Conservation (phyloP, 2,329 filamentous ascomycete species). For the Trichocomaceae sp. region DNA sequence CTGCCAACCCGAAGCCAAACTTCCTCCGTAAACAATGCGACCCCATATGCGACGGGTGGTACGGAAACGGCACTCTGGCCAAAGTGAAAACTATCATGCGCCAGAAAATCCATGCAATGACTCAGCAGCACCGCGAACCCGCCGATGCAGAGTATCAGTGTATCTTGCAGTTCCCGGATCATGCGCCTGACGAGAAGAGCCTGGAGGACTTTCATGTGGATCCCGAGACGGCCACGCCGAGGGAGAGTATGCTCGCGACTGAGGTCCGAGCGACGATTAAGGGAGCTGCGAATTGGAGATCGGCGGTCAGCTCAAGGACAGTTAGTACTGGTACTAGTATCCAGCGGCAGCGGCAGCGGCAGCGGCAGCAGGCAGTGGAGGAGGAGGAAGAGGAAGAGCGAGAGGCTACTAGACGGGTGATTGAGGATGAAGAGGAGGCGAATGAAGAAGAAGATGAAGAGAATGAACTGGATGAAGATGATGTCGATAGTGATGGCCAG, state of each 20-base stretch:
- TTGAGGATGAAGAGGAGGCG: slow-evolving; percentile 18
- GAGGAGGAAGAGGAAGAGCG: slow-evolving; percentile 16
- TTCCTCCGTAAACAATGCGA: slow-evolving; percentile 56
- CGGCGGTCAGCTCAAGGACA: slow-evolving; percentile 21
- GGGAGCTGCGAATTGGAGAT: slow-evolving; percentile 25
- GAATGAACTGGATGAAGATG: slow-evolving; percentile 11
- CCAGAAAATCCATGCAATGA: slow-evolving; percentile 67
- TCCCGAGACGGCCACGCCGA: slow-evolving; percentile 16
- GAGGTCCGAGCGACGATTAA: slow-evolving; percentile 32
- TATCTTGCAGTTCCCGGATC: slow-evolving; percentile 35
- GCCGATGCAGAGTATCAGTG: slow-evolving; percentile 31
- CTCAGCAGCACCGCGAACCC: slow-evolving; percentile 30
- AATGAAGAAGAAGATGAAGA: slow-evolving; percentile 2
- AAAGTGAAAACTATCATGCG: slow-evolving; percentile 86
- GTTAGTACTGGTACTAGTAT: slow-evolving; percentile 18
- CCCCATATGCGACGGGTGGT: slow-evolving; percentile 69
- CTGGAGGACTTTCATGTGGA: slow-evolving; percentile 23
- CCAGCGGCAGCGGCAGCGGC: slow-evolving; percentile 5
- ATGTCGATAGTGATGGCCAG: not conserved
- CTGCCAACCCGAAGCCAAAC: slow-evolving; percentile 45
- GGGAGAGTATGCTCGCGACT: slow-evolving; percentile 27
- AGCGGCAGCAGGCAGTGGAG: slow-evolving; percentile 17
- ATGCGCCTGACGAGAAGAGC: slow-evolving; percentile 20
- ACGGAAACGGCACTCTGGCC: slow-evolving; percentile 68
- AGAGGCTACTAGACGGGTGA: slow-evolving; percentile 9